Base-by-base conservation (phyloP, 2,329 filamentous ascomycete species). In the Colletotrichum agaves region DNA sequence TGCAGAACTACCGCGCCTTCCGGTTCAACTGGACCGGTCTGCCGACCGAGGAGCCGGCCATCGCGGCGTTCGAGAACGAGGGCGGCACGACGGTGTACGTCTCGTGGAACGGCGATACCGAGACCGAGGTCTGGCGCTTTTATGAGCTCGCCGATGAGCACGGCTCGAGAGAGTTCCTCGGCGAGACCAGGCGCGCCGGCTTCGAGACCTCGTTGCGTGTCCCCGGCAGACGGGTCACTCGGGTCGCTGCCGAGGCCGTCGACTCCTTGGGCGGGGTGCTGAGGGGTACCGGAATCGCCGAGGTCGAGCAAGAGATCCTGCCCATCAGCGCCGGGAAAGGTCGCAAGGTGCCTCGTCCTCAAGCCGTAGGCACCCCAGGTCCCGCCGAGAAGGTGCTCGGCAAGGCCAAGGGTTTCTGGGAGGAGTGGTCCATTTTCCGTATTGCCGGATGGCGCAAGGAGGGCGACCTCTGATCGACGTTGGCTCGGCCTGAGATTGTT, bases 1-100 rank as follows among this genome's bases (percentile, higher is more conserved):
- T 85, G 3, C 81, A 84, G 72, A 86, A 83, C 59, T 90, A 89
- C 71, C 82, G 87, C 35, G 82, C 81, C 2, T 84, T 84, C 74
- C 86, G 85, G 72, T 83, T 80, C 70, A 77, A 82, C 61, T 90
- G 87, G 86, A 79, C 80, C 3, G 85, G 83, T 0, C 73, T 77
- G 11, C 85, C 85, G 0, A 77, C 76, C 46, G 82, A 79, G 33
- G 81, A 76, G 27, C 74, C 72, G 5, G 72, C 73, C 10, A 52
- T 69, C 15, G 66, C 62, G 43, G 27, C 69, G 46, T 7, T 67
- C 46, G 47, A 70, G 69, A 57, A 69, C 8, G 57, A 69, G 13
- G 60, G 52, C 15, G 39, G 46, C 21, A 63, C 62, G 3, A 4
- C 37, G 4, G 39, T 50, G 35, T 77, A 75, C 23, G 76, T 76